Evolutionary conservation across 1,139 yeast species (phyloP).

Genomic region (Wickerhamomyces sp.): DNA sequence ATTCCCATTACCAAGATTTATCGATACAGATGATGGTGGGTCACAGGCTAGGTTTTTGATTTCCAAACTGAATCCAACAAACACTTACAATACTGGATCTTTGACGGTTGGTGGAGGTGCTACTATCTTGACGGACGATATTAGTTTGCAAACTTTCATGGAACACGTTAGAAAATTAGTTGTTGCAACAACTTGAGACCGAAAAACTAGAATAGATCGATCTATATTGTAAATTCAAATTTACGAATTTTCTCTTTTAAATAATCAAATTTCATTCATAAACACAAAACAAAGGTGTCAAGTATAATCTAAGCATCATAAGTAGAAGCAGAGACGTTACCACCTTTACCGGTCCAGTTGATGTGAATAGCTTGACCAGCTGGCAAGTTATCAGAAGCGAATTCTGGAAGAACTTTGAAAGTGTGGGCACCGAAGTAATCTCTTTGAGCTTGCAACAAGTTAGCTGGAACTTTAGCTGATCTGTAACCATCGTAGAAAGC

Average conservation of each 20-base stretch:
- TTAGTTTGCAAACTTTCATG: constrained; percentile 76
- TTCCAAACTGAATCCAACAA: constrained; percentile 72
- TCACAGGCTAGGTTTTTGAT: constrained; percentile 73
- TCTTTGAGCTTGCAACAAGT: constrained; percentile 98
- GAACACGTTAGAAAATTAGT: constrained; percentile 71
- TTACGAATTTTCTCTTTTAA: neutral
- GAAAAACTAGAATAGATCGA: neutral
- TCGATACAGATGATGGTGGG: constrained; percentile 73
- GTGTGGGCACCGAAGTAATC: constrained; percentile 99
- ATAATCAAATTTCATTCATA: too few relatives aligned
- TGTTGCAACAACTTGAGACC: constrained; percentile 29
- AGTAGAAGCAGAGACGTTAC: constrained; percentile 92
- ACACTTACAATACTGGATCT: constrained; percentile 40
- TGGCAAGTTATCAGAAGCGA: constrained; percentile 70
- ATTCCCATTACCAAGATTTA: constrained; percentile 68
- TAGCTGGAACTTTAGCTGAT: constrained; percentile 93
- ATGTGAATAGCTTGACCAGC: constrained; percentile 82
- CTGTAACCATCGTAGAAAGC: constrained; percentile 99
- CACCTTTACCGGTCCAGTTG: constrained; percentile 99
- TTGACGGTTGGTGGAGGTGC: constrained; percentile 40
- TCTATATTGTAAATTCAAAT: neutral
- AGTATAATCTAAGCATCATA: constrained; percentile 66
- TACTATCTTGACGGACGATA: constrained; percentile 82
- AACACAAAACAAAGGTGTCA: neutral
- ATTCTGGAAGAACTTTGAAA: constrained; percentile 89